Base-by-base conservation (phyloP, 2,329 filamentous ascomycete genomes). In the Fusarium tanahbumbuense region DNA sequence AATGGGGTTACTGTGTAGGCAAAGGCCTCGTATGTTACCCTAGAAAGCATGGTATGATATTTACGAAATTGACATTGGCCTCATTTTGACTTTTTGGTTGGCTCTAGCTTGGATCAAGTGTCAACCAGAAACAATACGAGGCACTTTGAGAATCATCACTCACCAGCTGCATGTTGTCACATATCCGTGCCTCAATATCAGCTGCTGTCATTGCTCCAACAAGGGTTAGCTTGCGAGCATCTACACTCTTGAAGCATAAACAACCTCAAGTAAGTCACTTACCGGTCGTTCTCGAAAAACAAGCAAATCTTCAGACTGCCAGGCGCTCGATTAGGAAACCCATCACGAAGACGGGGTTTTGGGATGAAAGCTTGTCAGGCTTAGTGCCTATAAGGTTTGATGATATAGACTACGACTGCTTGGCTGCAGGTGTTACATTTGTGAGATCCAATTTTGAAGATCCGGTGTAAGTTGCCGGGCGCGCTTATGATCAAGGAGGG, bases 361-460 rank as follows among this genome's bases (percentile, higher is more conserved):
- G 12, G 11, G 34, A 28, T 41, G n/a, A 53, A 60, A 50, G 56
- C 40, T 70, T 56, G 42, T 55, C 32, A 34, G 25, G 18, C 22
- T 45, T 62, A 50, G 48, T 28, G 20, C 25, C 49, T 53, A 67
- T 46, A 48, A 27, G n/a, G 40, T 30, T 44, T 30, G 25, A 53
- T 56, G 25, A 25, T 56, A 48, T 59, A 40, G 52, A 15, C 22
- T 27, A n/a, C 34, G n/a, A 11, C 28, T 15, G 22, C 58, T 40
- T 57, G 44, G 56, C 49, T 60, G 45, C 44, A 56, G 23, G 34
- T 30, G 54, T 67, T 64, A 41, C 54, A 70, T 64, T 25, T 34
- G 28, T 54, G 37, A 52, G 44, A 37, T 49, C 44, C 52, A 44
- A 69, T 30, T 52, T 50, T 46, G 47, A 61, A 46, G 54, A 59